Conservation (phyloP, 352 stramenopile genomes). For the Pythium insidiosum region DNA sequence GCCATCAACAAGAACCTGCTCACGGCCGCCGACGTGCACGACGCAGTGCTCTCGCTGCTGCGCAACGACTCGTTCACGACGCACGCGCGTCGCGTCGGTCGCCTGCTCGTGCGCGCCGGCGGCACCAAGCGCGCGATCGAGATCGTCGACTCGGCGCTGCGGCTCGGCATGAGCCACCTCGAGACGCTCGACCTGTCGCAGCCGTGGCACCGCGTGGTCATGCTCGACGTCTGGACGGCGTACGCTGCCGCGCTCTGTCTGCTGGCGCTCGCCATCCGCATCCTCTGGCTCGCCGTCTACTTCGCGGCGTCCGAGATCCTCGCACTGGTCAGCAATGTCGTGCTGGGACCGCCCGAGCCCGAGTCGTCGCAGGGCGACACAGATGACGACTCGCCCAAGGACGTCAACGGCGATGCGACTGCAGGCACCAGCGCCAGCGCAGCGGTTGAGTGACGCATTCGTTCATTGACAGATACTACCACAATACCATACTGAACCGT, state of each 20-base stretch:
- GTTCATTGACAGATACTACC: too few species aligned
- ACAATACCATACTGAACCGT: too few species aligned
- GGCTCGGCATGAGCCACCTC: slow-evolving; percentile 48
- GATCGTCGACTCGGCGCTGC: slow-evolving; percentile 58
- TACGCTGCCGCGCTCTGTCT: slow-evolving; percentile 67
- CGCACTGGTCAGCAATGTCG: slow-evolving; percentile 23
- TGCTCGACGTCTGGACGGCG: slow-evolving; percentile 78
- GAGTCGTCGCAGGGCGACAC: background rate
- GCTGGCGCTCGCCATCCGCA: slow-evolving; percentile 43
- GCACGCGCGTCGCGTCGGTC: slow-evolving; percentile 40
- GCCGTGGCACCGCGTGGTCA: slow-evolving; percentile 70
- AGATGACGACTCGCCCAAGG: background rate
- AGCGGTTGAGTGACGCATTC: too few species aligned
- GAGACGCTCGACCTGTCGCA: slow-evolving; percentile 54
- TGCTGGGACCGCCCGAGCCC: slow-evolving; percentile 24
- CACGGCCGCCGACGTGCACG: slow-evolving; percentile 39
- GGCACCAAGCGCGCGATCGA: slow-evolving; percentile 53
- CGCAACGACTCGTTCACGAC: slow-evolving; percentile 35
- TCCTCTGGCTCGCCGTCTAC: slow-evolving; percentile 64
- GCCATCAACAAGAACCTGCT: slow-evolving; percentile 70
- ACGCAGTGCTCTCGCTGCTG: slow-evolving; percentile 34
- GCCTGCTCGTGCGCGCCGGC: slow-evolving; percentile 46
- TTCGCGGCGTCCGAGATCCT: slow-evolving; percentile 42
- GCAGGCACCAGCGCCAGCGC: slow-evolving; percentile 1
- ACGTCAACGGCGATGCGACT: background rate